Evolutionary conservation across 306 rosid genomes (phyloP), one percentile per base, ranked within the genome.

Genomic region (Echinosophora koreensis): DNA sequence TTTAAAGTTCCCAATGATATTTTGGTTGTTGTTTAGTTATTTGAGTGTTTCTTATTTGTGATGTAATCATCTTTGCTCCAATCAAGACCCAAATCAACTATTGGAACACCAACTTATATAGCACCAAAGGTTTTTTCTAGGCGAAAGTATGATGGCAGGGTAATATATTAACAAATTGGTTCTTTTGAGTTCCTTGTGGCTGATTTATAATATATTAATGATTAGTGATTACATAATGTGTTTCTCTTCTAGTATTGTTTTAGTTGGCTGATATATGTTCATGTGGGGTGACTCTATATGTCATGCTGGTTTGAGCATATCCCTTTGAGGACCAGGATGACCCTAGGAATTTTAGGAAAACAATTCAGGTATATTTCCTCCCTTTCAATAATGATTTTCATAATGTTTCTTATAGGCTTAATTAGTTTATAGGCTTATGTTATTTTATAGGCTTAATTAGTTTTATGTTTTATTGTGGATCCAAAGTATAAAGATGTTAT

Each of bases 321-420:
- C 95, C 95, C 80, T 90, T 90, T 71, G 92, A 90, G 89, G 95
- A 90, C 77, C 95, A 88, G 63, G 87, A 90, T 73, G 95, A 90
- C 73, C 90, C 95, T 56, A 84, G 82, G 85, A 90, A 90, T 71
- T 88, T 90, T 69, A 88, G 95, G 78, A 90, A 90, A 83, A 88
- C 92, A 56, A 90, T 90, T 82, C 95, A 90, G 92, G 95, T 88
- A 15, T 16, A n/a, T 35, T 58, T 76, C 27, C 65, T 47, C 41
- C 66, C 60, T 72, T 58, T 47, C 42, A 50, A 75, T 63, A 52
- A 46, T 50, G 73, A 66, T 76, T 63, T 75, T 51, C 10, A 11
- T 27, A 54, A 30, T 47, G 55, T 70, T 80, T 63, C 66, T 6
- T n/a, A 15, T 5, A n/a, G n/a, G n/a, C n/a, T n/a, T n/a, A n/a